phyloP scores from a whole-genome alignment of 1,284 basidiomycete species.

The Tausonia pullulans region DNA sequence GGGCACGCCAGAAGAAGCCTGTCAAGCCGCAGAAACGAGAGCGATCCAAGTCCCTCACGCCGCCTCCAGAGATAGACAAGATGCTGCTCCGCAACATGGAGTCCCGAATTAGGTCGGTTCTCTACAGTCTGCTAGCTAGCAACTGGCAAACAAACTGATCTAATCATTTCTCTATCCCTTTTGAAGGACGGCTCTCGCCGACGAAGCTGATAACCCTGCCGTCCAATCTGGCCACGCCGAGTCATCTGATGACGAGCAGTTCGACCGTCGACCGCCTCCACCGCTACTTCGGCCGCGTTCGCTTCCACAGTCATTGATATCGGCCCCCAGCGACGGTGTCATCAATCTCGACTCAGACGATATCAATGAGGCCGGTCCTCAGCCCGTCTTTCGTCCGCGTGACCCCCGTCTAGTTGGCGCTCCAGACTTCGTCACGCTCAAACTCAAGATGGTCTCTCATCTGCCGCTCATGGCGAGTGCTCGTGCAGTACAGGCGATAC shows the following conservation, averaged over 20 bases:
- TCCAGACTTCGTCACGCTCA: neutral
- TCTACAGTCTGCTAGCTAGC: neutral
- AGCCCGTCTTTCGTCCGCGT: neutral
- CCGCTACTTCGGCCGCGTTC: neutral
- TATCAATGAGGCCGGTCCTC: conserved; percentile 25
- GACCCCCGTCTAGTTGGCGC: neutral
- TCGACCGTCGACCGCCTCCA: neutral
- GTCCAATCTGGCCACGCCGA: neutral
- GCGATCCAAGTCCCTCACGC: neutral
- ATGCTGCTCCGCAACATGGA: neutral
- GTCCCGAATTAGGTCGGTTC: neutral
- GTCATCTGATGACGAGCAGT: neutral
- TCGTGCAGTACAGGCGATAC: neutral
- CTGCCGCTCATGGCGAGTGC: neutral
- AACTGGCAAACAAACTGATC: too few relatives aligned
- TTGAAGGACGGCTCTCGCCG: neutral
- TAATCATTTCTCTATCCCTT: too few relatives aligned
- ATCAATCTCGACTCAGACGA: conserved; percentile 54
- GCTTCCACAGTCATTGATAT: neutral
- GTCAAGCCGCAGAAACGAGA: neutral
- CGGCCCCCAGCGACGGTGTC: conserved; percentile 42
- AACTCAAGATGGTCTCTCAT: conserved; percentile 2
- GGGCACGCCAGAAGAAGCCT: neutral
- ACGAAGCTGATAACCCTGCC: neutral
- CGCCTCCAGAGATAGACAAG: conserved; percentile 6